These are phyloP conservation scores for Globisporangium nagaii DNA, from an alignment of 352 stramenopile genomes.

Conservation along the genomic window DNA sequence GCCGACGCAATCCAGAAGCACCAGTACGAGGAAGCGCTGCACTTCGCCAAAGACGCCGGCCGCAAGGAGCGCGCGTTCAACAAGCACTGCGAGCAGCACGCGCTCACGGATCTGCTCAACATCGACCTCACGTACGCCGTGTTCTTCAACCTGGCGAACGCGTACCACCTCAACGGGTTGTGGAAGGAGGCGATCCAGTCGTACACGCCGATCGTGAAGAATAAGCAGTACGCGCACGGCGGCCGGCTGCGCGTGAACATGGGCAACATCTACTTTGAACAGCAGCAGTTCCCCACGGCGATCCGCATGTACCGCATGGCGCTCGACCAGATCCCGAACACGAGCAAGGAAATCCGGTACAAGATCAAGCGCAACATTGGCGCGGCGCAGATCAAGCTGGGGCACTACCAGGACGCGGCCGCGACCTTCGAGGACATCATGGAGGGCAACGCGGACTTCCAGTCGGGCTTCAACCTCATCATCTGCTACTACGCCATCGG, in stretches of 20 bases:
- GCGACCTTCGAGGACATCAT: constrained; percentile 95
- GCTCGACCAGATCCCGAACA: constrained; percentile 94
- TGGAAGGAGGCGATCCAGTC: constrained; percentile 93
- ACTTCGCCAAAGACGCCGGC: constrained; percentile 78
- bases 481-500: constrained; percentile 96
- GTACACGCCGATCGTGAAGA: constrained; percentile 95
- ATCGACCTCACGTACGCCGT: constrained; percentile 93
- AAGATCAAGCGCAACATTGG: constrained; percentile 98
- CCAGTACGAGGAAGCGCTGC: constrained; percentile 83
- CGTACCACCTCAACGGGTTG: constrained; percentile 92
- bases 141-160: constrained; percentile 93
- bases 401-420: constrained; percentile 93
- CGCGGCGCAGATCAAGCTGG: constrained; percentile 90
- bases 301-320: constrained; percentile 98
- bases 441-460: constrained; percentile 90
- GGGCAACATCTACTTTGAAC: constrained; percentile 97
- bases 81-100: constrained; percentile 89
- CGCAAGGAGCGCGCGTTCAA: constrained; percentile 89
- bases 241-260: constrained; percentile 94
- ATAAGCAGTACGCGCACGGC: constrained; percentile 92
- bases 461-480: constrained; percentile 96
- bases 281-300: constrained; percentile 91
- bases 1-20: constrained; percentile 68
- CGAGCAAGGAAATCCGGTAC: constrained; percentile 91
- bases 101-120: constrained; percentile 88